Base-by-base conservation (phyloP, 2,329 filamentous ascomycete genomes). In the Pseudohalonectria lignicola region DNA sequence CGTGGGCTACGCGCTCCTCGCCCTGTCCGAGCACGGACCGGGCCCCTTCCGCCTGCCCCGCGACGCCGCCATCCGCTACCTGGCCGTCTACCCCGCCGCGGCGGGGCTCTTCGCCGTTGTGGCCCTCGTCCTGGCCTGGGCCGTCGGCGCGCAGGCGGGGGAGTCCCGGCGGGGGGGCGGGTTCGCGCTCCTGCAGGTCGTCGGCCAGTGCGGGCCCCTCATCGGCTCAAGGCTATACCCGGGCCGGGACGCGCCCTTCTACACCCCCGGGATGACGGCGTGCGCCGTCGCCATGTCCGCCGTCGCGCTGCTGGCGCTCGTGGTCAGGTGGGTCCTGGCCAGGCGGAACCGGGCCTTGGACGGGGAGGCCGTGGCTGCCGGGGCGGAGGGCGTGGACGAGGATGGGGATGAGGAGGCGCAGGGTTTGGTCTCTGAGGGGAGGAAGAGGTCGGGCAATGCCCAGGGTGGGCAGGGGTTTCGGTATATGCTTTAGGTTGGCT, bases 71-170 rank as follows among this genome's bases (percentile, higher is more conserved):
- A 44, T 73, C 28, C 71, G 86, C 15, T 94, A 94, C 51, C 49
- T 80, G 5, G 82, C 79, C 40, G 70, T 94, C 7, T 94, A 82
- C 54, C 86, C 85, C 0, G 86, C 87, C 2, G 74, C 79, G 2
- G 64, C 77, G 1, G 87, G 87, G 4, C 92, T 94, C 60, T 90
- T 94, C 65, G 79, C 74, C 42, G 82, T 86, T 16, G 82, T 94
- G 41, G 86, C 86, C 0, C 69, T 94, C 23, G 81, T 88, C 47
- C 83, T 94, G 40, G 82, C 85, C 2, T 94, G 87, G 87, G 85
- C 75, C 26, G 74, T 94, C 52, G 93, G 94, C 53, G 94, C 94
- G 56, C 84, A 92, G 53, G 62, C 71, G 38, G 76, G 67, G 11
- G 75, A 79, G 43, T 74, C 73, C 37, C 74, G 76, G 6, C 85